A percentile compares a stretch with the other conserved stretches of the same genome.
Conservation (phyloP, 192 early-diverging fungal species). For the Podila epicladia region DNA sequence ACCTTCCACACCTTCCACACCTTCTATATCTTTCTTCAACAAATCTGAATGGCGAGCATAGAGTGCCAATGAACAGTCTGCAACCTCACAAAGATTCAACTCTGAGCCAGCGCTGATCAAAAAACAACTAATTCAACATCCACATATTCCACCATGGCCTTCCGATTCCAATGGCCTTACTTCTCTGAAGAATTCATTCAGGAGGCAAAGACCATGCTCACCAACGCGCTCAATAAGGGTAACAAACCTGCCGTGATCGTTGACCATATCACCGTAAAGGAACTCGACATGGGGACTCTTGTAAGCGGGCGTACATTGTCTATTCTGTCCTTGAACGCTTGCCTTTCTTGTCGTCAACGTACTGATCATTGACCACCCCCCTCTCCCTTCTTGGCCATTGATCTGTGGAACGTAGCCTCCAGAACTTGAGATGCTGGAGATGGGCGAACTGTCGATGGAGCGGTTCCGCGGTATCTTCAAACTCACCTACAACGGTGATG, state of each 20-base stretch:
- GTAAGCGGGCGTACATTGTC: constrained; percentile 23
- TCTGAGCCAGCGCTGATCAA: background rate
- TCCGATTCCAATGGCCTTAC: constrained; percentile 96
- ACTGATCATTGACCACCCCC: background rate
- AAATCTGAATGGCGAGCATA: no score
- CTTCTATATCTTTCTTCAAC: background rate
- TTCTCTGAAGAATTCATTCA: constrained; percentile 90
- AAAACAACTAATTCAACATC: background rate
- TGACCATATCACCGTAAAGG: constrained; percentile 90
- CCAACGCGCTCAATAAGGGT: constrained; percentile 93
- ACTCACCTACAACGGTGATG: constrained; percentile 93
- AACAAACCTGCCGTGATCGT: constrained; percentile 94
- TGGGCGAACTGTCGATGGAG: constrained; percentile 94
- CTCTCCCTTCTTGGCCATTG: background rate
- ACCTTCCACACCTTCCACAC: background rate
- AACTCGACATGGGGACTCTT: constrained; percentile 95
- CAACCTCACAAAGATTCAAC: no score
- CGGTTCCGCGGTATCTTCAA: constrained; percentile 97
- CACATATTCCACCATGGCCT: constrained; percentile 71
- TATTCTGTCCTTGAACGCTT: background rate
- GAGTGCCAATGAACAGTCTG: no score
- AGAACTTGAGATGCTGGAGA: constrained; percentile 97
- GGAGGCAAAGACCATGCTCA: constrained; percentile 86
- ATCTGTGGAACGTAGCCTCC: constrained; percentile 70
- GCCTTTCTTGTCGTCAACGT: background rate